Evolutionary conservation across 2,329 filamentous ascomycete genomes (phyloP), one percentile per base, ranked within the genome.

Genomic region (Ophiostoma ulmi): DNA sequence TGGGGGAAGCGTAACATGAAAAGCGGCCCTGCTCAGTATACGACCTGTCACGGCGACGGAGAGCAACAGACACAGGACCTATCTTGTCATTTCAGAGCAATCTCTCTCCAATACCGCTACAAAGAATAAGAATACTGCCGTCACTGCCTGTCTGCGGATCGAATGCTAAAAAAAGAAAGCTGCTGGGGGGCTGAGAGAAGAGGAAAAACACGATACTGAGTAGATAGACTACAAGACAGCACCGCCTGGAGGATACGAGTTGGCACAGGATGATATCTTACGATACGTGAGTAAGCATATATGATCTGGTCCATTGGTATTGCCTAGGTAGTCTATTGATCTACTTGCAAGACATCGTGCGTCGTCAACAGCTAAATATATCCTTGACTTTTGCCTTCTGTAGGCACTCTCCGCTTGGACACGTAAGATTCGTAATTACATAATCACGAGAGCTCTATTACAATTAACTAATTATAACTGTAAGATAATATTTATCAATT

Each of bases 11-110:
- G 67, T 64, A 69, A 65, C 67, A 38, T 66, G 26, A 22, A 31
- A 67, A 35, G 17, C 55, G 68, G 67, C 38, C 67, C 65, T 52
- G 36, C 55, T 69, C 35, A 66, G 64, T 69, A 31, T 69, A 31
- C 64, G 31, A 71, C 68, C 38, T 63, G 61, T 64, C 61, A 64
- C 61, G 31, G 61, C 20, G 20, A 38, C 20, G 13, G 35, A 10
- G 31, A 26, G 22, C 22, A 14, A 5, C n/a, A n/a, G n/a, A 31
- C 11, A 31, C 5, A 14, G 4, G 67, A 35, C 31, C 36, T 26
- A 22, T 26, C 22, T 58, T 26, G 8, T 22, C 8, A 26, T 22
- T 14, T 26, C 22, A 13, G 31, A 31, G 52, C 10, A 22, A 58
- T 58, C 22, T 58, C 22, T 5, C 22, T 55, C 6, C 17, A 26